Conservation (phyloP, 257 asterid genomes). For the Echium plantagineum region DNA sequence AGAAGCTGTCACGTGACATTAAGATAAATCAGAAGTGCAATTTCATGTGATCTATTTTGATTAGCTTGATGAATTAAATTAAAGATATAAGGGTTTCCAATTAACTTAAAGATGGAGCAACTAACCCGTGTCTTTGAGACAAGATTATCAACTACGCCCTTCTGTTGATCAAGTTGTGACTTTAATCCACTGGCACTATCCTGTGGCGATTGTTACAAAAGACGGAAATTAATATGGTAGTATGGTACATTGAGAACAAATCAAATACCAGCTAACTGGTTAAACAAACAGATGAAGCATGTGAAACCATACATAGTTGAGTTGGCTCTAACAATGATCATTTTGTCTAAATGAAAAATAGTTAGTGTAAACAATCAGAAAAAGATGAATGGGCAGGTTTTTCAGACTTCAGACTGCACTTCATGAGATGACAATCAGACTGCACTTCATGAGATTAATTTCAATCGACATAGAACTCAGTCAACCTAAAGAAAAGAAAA, state of each 20-base stretch:
- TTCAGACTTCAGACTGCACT: no score
- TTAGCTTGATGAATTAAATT: no score
- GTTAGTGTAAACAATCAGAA: no score
- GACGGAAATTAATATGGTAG: slow-evolving; percentile 1
- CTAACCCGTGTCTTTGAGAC: slow-evolving; percentile 69
- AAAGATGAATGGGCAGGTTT: no score
- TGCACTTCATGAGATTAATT: no score
- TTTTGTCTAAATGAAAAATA: no score
- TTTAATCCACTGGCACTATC: slow-evolving; percentile 64
- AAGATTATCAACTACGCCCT: slow-evolving; percentile 54
- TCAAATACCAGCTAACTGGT: no score
- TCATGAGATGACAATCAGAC: no score
- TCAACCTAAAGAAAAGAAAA: not conserved
- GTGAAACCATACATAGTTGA: not conserved
- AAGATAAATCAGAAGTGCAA: not conserved
- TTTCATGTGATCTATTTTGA: not conserved
- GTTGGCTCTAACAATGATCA: not conserved
- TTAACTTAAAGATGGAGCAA: slow-evolving; percentile 17
- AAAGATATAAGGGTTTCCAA: no score
- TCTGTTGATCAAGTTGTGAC: slow-evolving; percentile 73
- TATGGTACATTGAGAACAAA: not conserved
- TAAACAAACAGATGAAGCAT: not conserved
- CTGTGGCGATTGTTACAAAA: slow-evolving; percentile 28
- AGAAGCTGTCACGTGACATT: slow-evolving; percentile 45
- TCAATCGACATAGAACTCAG: not conserved